These are phyloP conservation scores for Phytophthora kernoviae DNA, from an alignment of 352 stramenopile genomes.

Conservation along the genomic window DNA sequence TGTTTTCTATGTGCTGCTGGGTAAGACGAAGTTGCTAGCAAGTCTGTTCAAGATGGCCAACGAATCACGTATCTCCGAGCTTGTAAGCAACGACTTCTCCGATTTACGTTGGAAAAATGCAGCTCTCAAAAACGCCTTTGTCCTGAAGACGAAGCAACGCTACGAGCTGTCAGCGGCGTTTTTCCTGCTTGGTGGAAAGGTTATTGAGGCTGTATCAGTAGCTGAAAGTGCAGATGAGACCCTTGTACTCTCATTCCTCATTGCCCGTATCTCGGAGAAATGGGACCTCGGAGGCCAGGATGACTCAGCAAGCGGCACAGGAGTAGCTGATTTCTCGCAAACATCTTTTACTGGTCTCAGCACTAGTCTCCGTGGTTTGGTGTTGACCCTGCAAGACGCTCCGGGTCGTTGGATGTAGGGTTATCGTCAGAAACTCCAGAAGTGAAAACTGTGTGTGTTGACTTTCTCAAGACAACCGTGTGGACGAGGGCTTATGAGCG, in stretches of 20 bases:
- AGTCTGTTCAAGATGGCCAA: slow-evolving; percentile 87
- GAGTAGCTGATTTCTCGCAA: slow-evolving; percentile 30
- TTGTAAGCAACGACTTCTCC: slow-evolving; percentile 84
- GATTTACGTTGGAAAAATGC: slow-evolving; percentile 86
- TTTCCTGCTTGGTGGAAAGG: slow-evolving; percentile 80
- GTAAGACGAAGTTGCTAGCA: slow-evolving; percentile 81
- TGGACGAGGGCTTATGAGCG: slow-evolving; percentile 48
- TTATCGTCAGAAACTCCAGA: slow-evolving; percentile 7
- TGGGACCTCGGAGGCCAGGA: slow-evolving; percentile 62
- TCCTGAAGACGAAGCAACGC: slow-evolving; percentile 86
- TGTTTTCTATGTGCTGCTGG: slow-evolving; percentile 87
- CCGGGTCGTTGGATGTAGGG: not conserved
- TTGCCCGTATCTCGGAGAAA: slow-evolving; percentile 74
- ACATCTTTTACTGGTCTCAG: slow-evolving; percentile 68
- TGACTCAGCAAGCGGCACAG: slow-evolving; percentile 10
- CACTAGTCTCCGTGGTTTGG: slow-evolving; percentile 42
- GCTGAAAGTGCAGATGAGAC: slow-evolving; percentile 74
- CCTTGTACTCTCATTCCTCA: slow-evolving; percentile 81
- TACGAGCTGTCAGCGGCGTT: slow-evolving; percentile 83
- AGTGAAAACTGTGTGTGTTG: slow-evolving; percentile 47
- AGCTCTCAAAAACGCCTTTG: slow-evolving; percentile 91
- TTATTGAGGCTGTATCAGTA: slow-evolving; percentile 79
- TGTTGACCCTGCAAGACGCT: slow-evolving; percentile 1
- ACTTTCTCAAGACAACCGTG: slow-evolving; percentile 70
- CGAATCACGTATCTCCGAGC: slow-evolving; percentile 77